Conservation (phyloP, 129 eudicot species). For the Flaveria brownii region DNA sequence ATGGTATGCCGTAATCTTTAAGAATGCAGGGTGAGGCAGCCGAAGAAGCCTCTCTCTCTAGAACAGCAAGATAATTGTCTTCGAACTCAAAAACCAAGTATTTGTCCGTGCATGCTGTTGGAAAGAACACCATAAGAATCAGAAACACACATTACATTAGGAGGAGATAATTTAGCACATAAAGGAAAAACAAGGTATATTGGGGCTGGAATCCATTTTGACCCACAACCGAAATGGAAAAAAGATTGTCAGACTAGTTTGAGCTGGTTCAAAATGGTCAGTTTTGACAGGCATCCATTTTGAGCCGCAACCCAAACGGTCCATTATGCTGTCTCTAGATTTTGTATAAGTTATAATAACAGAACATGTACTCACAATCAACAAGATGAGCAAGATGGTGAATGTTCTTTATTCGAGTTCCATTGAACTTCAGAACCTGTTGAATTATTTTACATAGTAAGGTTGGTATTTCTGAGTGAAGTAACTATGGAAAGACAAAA, state of each 20-base stretch:
- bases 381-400: constrained; percentile 93
- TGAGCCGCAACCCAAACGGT: neutral
- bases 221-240: neutral
- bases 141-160: neutral
- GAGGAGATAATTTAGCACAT: neutral
- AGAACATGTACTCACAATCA: constrained; percentile 64
- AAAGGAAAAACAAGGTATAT: neutral
- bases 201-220: neutral
- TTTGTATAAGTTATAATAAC: constrained; percentile 1
- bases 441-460: constrained; percentile 13
- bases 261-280: neutral
- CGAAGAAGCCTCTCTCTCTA: constrained; percentile 71
- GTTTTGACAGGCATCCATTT: neutral
- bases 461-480: constrained; percentile 15
- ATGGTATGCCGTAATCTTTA: constrained; percentile 80
- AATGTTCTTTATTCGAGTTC: constrained; percentile 74
- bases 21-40: constrained; percentile 72
- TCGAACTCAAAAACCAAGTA: constrained; percentile 87
- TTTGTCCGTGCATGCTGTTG: constrained; percentile 80
- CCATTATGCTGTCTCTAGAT: neutral
- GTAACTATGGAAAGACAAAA: neutral
- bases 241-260: neutral
- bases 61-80: constrained; percentile 77
- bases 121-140: constrained; percentile 18
- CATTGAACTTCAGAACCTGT: constrained; percentile 90